Evolutionary conservation across 2,329 filamentous ascomycete genomes (phyloP).

Genomic region (Zymoseptoria passerinii): DNA sequence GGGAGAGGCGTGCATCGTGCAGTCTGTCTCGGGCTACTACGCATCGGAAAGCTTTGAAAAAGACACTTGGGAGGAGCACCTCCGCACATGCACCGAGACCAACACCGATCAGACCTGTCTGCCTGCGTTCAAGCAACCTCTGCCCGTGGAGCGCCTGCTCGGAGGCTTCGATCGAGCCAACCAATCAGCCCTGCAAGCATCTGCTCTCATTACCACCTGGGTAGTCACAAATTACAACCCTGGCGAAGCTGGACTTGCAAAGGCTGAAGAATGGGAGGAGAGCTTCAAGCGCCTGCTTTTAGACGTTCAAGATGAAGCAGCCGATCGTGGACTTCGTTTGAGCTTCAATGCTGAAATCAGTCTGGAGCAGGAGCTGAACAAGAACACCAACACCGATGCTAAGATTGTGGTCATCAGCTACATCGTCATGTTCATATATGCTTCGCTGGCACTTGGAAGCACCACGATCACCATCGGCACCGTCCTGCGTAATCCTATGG

Average conservation of each 20-base stretch:
- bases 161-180: slow-evolving; percentile 64
- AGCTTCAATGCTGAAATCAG: slow-evolving; percentile 96
- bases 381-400: slow-evolving; percentile 95
- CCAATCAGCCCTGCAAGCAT: slow-evolving; percentile 55
- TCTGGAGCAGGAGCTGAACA: slow-evolving; percentile 90
- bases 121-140: slow-evolving; percentile 79
- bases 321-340: slow-evolving; percentile 66
- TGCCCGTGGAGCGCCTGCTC: slow-evolving; percentile 76
- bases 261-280: slow-evolving; percentile 83
- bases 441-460: slow-evolving; percentile 83
- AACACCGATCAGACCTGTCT: slow-evolving; percentile 57
- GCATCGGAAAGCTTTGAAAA: slow-evolving; percentile 46
- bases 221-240: slow-evolving; percentile 81
- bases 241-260: slow-evolving; percentile 59
- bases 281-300: slow-evolving; percentile 66
- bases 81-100: slow-evolving; percentile 65
- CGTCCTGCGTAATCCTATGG: slow-evolving; percentile 70
- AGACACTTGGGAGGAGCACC: slow-evolving; percentile 60
- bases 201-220: slow-evolving; percentile 85
- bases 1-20: slow-evolving; percentile 80
- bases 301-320: slow-evolving; percentile 72
- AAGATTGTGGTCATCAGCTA: slow-evolving; percentile 97
- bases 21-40: slow-evolving; percentile 88
- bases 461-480: slow-evolving; percentile 71
- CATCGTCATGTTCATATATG: slow-evolving; percentile 97